These are phyloP conservation scores for Glaciozyma martinii DNA, from an alignment of 768 basidiomycete genomes.

Conservation along the genomic window DNA sequence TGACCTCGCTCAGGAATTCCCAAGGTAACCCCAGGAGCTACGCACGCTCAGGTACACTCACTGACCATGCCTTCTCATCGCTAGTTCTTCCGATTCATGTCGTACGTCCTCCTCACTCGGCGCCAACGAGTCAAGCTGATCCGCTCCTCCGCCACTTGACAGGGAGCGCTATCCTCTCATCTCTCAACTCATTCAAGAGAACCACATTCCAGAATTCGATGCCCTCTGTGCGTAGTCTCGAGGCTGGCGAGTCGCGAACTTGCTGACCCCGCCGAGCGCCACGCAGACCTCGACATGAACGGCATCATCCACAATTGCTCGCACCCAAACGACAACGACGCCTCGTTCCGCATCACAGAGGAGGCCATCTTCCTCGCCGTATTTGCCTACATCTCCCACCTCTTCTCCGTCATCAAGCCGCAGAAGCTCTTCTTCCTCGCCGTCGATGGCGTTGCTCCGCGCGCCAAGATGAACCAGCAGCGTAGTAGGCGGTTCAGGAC, in stretches of 20 bases:
- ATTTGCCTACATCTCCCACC: constrained; percentile 90
- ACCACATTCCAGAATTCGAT: constrained; percentile 99
- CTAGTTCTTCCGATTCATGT: constrained; percentile 39
- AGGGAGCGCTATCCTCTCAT: constrained; percentile 97
- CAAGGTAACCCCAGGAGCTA: constrained; percentile 12
- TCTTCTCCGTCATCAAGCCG: constrained; percentile 95
- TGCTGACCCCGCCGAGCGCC: constrained; percentile 15
- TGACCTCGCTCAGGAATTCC: constrained; percentile 24
- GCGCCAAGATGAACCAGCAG: constrained; percentile 99
- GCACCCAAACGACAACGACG: constrained; percentile 93
- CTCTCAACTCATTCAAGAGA: constrained; percentile 93
- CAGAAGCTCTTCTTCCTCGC: constrained; percentile 98
- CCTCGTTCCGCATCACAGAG: constrained; percentile 89
- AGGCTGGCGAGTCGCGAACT: constrained; percentile 13
- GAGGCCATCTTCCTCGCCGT: constrained; percentile 96
- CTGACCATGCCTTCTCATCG: background rate
- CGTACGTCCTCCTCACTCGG: constrained; percentile 25
- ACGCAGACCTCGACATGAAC: constrained; percentile 88
- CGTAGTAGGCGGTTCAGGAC: constrained; percentile 86
- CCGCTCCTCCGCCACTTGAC: background rate
- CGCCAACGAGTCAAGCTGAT: background rate
- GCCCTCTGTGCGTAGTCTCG: constrained; percentile 32
- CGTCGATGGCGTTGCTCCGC: constrained; percentile 90
- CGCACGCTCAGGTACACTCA: background rate
- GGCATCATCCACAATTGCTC: constrained; percentile 60